phyloP scores from a whole-genome alignment of 345 rosid species.

The Linum usitatissimum region DNA sequence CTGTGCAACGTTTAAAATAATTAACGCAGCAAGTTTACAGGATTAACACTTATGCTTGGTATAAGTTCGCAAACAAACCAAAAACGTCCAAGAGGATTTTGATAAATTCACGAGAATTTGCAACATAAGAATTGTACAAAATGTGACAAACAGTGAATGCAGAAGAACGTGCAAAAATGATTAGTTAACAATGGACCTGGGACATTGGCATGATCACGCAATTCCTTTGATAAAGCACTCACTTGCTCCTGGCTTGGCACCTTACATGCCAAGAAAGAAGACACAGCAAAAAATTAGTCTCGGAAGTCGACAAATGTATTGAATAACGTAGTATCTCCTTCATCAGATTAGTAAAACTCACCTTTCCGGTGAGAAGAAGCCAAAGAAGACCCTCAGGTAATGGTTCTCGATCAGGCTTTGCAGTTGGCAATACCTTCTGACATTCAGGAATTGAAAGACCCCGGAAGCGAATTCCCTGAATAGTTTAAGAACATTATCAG shows the following conservation, averaged over 20 bases:
- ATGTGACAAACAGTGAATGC: not conserved
- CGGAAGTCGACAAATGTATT: not conserved
- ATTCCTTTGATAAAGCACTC: slow-evolving; percentile 68
- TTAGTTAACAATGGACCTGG: slow-evolving; percentile 48
- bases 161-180: too few relatives aligned
- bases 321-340: not conserved
- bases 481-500: slow-evolving; percentile 12
- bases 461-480: slow-evolving; percentile 88
- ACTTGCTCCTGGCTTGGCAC: slow-evolving; percentile 83
- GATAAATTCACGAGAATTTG: not conserved
- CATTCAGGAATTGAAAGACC: slow-evolving; percentile 95
- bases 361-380: slow-evolving; percentile 99
- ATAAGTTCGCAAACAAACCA: not conserved
- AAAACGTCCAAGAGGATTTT: too few relatives aligned
- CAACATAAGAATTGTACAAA: not conserved
- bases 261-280: slow-evolving; percentile 19
- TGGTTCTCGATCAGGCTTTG: slow-evolving; percentile 85
- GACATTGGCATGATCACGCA: slow-evolving; percentile 65
- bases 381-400: slow-evolving; percentile 95
- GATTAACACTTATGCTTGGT: not conserved
- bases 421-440: slow-evolving; percentile 83
- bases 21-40: not conserved
- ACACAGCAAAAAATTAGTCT: not conserved
- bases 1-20: not conserved
- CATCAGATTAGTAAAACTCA: slow-evolving; percentile 10